Evolutionary conservation across 2,329 filamentous ascomycete species (phyloP), one percentile per base, ranked within the genome.

Genomic region (Emergomyces orientalis): DNA sequence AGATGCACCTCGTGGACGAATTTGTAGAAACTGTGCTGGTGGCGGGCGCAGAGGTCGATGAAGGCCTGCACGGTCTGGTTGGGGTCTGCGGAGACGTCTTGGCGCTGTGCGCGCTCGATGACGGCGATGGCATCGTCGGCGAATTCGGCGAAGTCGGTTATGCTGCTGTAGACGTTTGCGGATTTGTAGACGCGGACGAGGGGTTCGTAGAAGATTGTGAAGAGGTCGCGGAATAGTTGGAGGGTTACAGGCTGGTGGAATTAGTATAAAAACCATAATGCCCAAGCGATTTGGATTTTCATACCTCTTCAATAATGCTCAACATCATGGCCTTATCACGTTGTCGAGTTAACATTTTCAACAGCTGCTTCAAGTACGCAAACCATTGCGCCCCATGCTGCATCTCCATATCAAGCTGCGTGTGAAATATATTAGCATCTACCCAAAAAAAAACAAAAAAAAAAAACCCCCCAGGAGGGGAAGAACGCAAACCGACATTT

Each of bases 31-130:
- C 96, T 96, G 73, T 95, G 86, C 76, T 99, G 91, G 74, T 99
- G 94, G 52, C 94, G 86, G 68, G 90, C 88, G 75, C 94, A 99
- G 27, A 99, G 83, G 72, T 99, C 94, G 71, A 99, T 99, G 72
- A 99, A 99, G 19, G 91, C 88, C 74, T 99, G 94, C 1, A 99
- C 94, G 0, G 94, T 99, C 79, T 97, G 92, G 74, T 99, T 99
- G 4, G 94, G 94, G 73, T 99, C 94, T 1, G 93, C 91, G 1
- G 90, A 92, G 55, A 94, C 88, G 73, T 97, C 94, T 73, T 88
- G 85, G 37, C 83, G 79, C 69, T 88, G 86, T 47, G 84, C 85
- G 52, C 82, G 81, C 70, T 88, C 85, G 60, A 88, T 84, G 67
- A 92, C 91, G 71, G 86, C 83, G 69, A 97, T 96, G 73, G 92